Conservation (phyloP, 2,329 filamentous ascomycete species). For the Daldinia eschscholtzii region DNA sequence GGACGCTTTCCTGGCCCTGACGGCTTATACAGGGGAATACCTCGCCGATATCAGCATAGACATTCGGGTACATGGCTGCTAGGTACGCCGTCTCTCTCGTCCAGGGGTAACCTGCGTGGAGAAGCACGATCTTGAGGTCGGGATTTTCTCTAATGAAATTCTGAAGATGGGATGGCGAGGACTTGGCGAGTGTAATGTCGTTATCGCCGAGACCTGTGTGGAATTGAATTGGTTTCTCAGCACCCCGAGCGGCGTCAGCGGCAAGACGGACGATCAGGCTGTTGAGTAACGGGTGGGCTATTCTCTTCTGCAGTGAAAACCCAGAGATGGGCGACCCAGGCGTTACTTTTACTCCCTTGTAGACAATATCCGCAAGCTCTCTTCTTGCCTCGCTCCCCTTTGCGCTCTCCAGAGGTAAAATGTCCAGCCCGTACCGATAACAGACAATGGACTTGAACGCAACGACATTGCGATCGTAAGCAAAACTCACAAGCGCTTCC, state of each 20-base stretch:
- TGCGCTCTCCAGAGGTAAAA: constrained; percentile 58
- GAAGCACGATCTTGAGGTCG: constrained; percentile 78
- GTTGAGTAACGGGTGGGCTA: constrained; percentile 75
- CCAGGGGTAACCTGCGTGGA: constrained; percentile 86
- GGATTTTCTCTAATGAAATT: constrained; percentile 77
- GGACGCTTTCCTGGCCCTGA: constrained; percentile 77
- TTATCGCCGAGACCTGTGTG: constrained; percentile 87
- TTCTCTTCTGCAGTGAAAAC: constrained; percentile 58
- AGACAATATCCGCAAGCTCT: constrained; percentile 56
- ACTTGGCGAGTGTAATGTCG: constrained; percentile 76
- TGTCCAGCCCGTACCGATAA: constrained; percentile 79
- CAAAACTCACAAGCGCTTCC: no score
- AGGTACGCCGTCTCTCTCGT: constrained; percentile 83
- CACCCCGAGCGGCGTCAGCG: constrained; percentile 63
- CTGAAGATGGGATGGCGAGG: constrained; percentile 83
- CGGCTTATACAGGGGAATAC: constrained; percentile 84
- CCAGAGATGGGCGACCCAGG: constrained; percentile 30
- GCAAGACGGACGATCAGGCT: constrained; percentile 75
- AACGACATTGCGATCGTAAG: constrained; percentile 72
- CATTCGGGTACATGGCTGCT: constrained; percentile 80
- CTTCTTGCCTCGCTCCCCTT: constrained; percentile 56
- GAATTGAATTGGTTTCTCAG: constrained; percentile 82
- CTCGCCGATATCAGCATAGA: constrained; percentile 85
- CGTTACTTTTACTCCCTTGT: constrained; percentile 48
- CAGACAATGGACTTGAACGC: constrained; percentile 89